A percentile compares a stretch with the other conserved stretches of the same genome.
Evolutionary conservation across 1,139 yeast species (phyloP).

Genomic region (Candida frijolesensis): DNA sequence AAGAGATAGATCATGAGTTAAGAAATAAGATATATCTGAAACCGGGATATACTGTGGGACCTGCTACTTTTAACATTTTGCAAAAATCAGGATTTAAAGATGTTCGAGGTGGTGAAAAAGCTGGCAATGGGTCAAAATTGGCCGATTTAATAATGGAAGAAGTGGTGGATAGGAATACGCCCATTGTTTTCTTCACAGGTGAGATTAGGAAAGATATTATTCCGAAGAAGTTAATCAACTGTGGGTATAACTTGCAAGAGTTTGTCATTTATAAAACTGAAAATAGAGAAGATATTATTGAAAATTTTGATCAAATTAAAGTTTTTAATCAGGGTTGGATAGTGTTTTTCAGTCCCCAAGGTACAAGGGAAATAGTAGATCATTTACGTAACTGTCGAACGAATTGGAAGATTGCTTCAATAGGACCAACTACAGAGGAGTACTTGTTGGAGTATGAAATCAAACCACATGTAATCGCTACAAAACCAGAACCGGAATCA

Average conservation of each 20-base stretch:
- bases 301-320: constrained; percentile 31
- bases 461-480: constrained; percentile 64
- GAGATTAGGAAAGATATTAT: constrained; percentile 80
- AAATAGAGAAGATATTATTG: constrained; percentile 47
- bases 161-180: constrained; percentile 17
- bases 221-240: constrained; percentile 56
- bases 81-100: constrained; percentile 62
- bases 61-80: constrained; percentile 75
- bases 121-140: constrained; percentile 80
- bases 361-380: constrained; percentile 64
- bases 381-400: constrained; percentile 28
- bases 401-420: constrained; percentile 62
- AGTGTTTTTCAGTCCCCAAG: constrained; percentile 91
- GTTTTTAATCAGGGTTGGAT: constrained; percentile 35
- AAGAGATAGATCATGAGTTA: constrained; percentile 19
- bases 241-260: constrained; percentile 58
- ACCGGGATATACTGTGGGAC: constrained; percentile 87
- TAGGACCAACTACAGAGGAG: constrained; percentile 90
- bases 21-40: constrained; percentile 38
- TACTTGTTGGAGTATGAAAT: constrained; percentile 57
- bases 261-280: constrained; percentile 70
- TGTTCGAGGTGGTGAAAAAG: constrained; percentile 70
- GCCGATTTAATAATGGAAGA: constrained; percentile 60
- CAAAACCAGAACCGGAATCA: constrained; percentile 70
- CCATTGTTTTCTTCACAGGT: constrained; percentile 81